Evolutionary conservation across 31 red algal genomes (phyloP).

Genomic region (Odonthalia washingtoniensis): DNA sequence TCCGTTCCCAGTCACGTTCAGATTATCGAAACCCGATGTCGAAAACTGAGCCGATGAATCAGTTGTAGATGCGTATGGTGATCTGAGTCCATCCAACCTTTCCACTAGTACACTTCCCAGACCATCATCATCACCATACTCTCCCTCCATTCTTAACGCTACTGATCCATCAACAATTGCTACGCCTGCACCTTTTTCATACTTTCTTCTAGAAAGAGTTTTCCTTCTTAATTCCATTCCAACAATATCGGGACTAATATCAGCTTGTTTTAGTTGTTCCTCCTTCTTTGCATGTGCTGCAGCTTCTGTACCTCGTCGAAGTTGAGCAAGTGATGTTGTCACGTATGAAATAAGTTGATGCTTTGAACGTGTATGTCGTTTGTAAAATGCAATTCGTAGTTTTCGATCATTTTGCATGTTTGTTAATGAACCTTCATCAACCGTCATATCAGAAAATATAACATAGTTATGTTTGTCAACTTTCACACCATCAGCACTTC

Average conservation of each 20-base stretch:
- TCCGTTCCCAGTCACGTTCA: too few relatives aligned
- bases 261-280: too few relatives aligned
- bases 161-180: background rate
- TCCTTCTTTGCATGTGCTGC: background rate
- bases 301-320: too few relatives aligned
- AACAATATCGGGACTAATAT: too few relatives aligned
- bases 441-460: conserved; percentile 49
- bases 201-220: too few relatives aligned
- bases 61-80: background rate
- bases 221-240: too few relatives aligned
- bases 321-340: conserved; percentile 32
- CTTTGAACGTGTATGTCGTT: conserved; percentile 29
- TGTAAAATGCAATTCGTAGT: conserved; percentile 62
- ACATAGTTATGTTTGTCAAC: conserved; percentile 64
- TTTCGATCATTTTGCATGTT: conserved; percentile 52
- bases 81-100: background rate
- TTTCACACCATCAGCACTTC: conserved; percentile 62
- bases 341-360: conserved; percentile 73
- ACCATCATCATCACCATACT: conserved; percentile 61
- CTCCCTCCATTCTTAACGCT: conserved; percentile 48
- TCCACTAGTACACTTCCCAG: conserved; percentile 52
- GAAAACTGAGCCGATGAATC: background rate
- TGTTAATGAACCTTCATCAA: conserved; percentile 49
- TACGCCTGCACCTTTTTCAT: too few relatives aligned
- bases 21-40: too few relatives aligned